phyloP scores from a whole-genome alignment of 441 rosid genomes.

The Gossypium laxum region DNA sequence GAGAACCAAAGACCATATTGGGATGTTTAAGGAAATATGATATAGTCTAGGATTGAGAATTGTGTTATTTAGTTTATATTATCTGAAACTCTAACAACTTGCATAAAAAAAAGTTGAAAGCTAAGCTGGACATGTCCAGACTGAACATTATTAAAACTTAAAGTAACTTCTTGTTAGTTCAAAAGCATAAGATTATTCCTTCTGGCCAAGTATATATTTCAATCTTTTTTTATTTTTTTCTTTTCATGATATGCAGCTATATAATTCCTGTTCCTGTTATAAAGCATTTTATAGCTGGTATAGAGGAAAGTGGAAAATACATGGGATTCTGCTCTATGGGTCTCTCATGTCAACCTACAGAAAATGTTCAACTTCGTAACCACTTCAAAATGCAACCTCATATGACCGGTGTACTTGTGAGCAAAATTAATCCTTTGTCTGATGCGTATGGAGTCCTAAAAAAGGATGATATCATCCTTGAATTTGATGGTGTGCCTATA shows the following conservation, averaged over 20 bases:
- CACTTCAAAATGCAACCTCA: conserved; percentile 49
- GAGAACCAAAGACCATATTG: not conserved
- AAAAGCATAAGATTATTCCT: not conserved
- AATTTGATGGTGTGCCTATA: conserved; percentile 65
- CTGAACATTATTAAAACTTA: not conserved
- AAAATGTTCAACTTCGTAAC: conserved; percentile 62
- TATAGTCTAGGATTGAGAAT: not conserved
- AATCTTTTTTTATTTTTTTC: not conserved
- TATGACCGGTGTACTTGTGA: conserved; percentile 69
- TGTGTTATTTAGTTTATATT: not conserved
- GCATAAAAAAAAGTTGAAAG: not conserved
- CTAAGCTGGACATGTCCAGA: not conserved
- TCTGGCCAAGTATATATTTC: conserved; percentile 11
- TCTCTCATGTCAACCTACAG: conserved; percentile 70
- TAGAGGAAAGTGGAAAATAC: conserved; percentile 58
- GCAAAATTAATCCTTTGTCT: conserved; percentile 71
- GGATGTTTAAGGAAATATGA: not conserved
- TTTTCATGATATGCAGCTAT: conserved; percentile 38
- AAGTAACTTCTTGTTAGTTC: not conserved
- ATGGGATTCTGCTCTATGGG: conserved; percentile 73
- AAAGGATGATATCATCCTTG: conserved; percentile 68
- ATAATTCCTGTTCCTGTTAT: conserved; percentile 80
- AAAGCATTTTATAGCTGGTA: conserved; percentile 60
- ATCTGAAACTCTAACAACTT: not conserved
- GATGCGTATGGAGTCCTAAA: conserved; percentile 43